These are phyloP conservation scores for Xylariaceae sp. DNA, from an alignment of 2,329 filamentous ascomycete species.

Conservation along the genomic window DNA sequence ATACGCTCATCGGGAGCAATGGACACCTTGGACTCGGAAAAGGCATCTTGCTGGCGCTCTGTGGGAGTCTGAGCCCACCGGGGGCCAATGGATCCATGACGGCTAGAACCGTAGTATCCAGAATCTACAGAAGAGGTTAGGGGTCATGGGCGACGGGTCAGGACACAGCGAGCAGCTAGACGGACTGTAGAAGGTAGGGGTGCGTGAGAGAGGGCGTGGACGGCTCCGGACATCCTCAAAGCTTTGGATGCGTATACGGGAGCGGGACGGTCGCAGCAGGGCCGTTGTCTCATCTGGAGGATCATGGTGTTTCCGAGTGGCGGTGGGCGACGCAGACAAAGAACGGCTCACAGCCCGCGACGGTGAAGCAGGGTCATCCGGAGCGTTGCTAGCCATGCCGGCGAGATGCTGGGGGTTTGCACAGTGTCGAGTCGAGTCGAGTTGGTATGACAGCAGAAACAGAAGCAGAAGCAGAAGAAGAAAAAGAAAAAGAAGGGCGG, in stretches of 20 bases:
- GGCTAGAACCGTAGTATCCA: constrained; percentile 34
- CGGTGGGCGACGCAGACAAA: constrained; percentile 22
- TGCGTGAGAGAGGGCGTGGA: constrained; percentile 31
- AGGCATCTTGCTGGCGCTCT: constrained; percentile 52
- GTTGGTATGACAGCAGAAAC: too few species aligned
- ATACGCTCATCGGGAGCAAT: constrained; percentile 76
- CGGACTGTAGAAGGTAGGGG: constrained; percentile 43
- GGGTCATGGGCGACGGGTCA: not conserved
- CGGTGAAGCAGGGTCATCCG: constrained; percentile 16
- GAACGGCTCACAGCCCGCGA: constrained; percentile 19
- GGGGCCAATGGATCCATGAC: constrained; percentile 54
- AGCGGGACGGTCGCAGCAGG: constrained; percentile 38
- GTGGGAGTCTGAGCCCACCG: constrained; percentile 58
- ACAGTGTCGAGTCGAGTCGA: not conserved
- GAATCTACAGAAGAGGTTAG: constrained; percentile 18
- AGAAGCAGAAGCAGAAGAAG: not conserved
- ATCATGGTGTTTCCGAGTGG: constrained; percentile 25
- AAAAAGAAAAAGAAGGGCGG: not conserved
- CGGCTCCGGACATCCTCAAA: constrained; percentile 25
- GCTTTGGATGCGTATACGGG: constrained; percentile 40
- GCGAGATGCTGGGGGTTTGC: not conserved
- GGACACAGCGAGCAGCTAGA: not conserved
- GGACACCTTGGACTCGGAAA: constrained; percentile 60
- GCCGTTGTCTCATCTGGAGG: constrained; percentile 41
- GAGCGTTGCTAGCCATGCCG: constrained; percentile 20